Conservation (phyloP, 306 rosid genomes). For the Carpinus fangiana region DNA sequence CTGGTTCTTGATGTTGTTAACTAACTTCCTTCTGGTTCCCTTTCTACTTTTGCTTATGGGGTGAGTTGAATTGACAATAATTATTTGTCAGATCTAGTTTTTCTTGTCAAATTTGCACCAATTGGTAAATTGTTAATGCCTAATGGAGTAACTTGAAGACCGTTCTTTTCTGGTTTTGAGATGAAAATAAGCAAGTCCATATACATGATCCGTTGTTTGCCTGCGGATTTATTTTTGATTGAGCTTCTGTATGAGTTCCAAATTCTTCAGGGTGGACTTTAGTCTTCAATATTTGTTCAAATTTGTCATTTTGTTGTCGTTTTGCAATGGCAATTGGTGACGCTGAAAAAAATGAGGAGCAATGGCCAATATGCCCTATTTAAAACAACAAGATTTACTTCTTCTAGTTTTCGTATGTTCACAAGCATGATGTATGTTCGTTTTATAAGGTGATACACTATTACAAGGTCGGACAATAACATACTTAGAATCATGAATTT, state of each 20-base stretch:
- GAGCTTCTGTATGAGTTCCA: conserved; percentile 22
- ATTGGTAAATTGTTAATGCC: conserved; percentile 39
- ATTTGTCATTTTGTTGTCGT: neutral
- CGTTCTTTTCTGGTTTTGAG: conserved; percentile 45
- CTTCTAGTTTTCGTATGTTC: neutral
- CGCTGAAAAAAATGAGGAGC: neutral
- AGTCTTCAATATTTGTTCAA: conserved; percentile 3
- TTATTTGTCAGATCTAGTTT: conserved; percentile 47
- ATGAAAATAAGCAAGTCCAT: conserved; percentile 55
- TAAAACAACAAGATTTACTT: neutral
- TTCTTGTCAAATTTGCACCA: conserved; percentile 41
- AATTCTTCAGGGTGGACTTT: neutral
- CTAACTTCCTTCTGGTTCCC: conserved; percentile 43
- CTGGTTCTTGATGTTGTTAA: conserved; percentile 95
- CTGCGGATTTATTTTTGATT: conserved; percentile 37
- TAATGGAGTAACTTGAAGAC: conserved; percentile 54
- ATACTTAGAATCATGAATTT: too few species aligned
- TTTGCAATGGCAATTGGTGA: neutral
- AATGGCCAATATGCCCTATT: neutral
- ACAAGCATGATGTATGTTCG: neutral
- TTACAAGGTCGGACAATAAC: too few species aligned
- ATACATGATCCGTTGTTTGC: conserved; percentile 16
- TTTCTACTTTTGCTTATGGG: conserved; percentile 36
- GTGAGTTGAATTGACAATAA: conserved; percentile 56
- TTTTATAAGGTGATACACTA: neutral